phyloP scores from a whole-genome alignment of 2,329 filamentous ascomycete species.

The Drechslerella stenobrocha region DNA sequence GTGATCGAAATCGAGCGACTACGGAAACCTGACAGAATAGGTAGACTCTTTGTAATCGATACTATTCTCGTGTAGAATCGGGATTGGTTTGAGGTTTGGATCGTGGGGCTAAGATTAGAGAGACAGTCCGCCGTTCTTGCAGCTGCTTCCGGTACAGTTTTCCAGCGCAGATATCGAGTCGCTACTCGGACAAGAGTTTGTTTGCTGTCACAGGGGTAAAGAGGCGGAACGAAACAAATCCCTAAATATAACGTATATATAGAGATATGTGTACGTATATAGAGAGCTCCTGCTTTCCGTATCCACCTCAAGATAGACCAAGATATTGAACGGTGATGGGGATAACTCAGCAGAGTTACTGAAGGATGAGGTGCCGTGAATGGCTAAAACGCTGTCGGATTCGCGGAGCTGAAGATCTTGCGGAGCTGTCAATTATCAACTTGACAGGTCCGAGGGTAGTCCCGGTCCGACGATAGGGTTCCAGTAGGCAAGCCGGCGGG shows the following conservation, averaged over 20 bases:
- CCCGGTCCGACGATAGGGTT: constrained; percentile 25
- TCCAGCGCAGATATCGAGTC: constrained; percentile 9
- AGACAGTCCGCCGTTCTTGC: constrained; percentile 13
- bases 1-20: constrained; percentile 20
- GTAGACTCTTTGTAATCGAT: constrained; percentile 26
- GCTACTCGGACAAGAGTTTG: constrained; percentile 24
- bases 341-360: constrained; percentile 42
- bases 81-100: constrained; percentile 41
- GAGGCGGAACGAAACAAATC: constrained; percentile 2
- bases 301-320: constrained; percentile 23
- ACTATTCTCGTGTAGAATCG: constrained; percentile 41
- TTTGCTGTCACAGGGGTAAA: constrained; percentile 38
- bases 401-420: constrained; percentile 42
- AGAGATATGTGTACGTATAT: neutral
- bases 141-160: constrained; percentile 11
- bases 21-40: constrained; percentile 34
- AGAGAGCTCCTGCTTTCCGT: constrained; percentile 27
- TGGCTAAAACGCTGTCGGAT: constrained; percentile 33
- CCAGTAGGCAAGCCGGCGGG: constrained; percentile 19
- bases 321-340: constrained; percentile 33
- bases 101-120: constrained; percentile 39
- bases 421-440: constrained; percentile 28
- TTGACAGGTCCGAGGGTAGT: constrained; percentile 30
- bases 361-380: constrained; percentile 34
- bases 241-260: too few relatives aligned